Conservation (phyloP, 768 basidiomycete species). For the Trichaptum fuscoviolaceum region DNA sequence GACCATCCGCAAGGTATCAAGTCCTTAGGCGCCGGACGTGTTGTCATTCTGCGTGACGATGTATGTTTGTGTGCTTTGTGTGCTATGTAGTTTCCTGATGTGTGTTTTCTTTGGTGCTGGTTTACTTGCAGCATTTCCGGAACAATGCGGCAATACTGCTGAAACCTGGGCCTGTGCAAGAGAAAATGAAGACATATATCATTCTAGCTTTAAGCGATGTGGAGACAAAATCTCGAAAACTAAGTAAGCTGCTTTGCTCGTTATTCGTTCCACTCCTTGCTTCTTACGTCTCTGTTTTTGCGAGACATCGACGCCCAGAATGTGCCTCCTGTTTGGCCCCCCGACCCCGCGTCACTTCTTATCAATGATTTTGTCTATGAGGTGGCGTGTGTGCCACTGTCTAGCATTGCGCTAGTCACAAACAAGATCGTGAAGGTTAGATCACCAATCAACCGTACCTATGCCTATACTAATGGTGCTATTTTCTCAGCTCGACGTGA, state of each 20-base stretch:
- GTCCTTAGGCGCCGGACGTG: slow-evolving; percentile 64
- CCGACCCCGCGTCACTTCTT: slow-evolving; percentile 39
- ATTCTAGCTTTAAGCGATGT: slow-evolving; percentile 68
- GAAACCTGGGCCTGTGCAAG: slow-evolving; percentile 51
- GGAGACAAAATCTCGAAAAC: slow-evolving; percentile 55
- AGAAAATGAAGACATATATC: slow-evolving; percentile 54
- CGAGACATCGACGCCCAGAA: slow-evolving; percentile 53
- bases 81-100: background rate
- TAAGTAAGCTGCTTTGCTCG: background rate
- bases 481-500: slow-evolving; percentile 58
- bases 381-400: slow-evolving; percentile 54
- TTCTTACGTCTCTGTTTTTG: background rate
- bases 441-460: slow-evolving; percentile 8
- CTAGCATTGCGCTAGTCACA: slow-evolving; percentile 74
- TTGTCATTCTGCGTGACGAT: slow-evolving; percentile 77
- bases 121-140: slow-evolving; percentile 61
- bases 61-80: slow-evolving; percentile 40
- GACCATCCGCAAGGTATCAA: slow-evolving; percentile 62
- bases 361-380: slow-evolving; percentile 61
- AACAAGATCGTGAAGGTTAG: slow-evolving; percentile 64
- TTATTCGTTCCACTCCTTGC: slow-evolving; percentile 3
- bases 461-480: slow-evolving; percentile 5
- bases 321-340: slow-evolving; percentile 78
- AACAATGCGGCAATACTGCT: slow-evolving; percentile 67
- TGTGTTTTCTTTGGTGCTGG: slow-evolving; percentile 8